Evolutionary conservation across 352 stramenopile genomes (phyloP).

Genomic region (Globisporangium acanthophoron): DNA sequence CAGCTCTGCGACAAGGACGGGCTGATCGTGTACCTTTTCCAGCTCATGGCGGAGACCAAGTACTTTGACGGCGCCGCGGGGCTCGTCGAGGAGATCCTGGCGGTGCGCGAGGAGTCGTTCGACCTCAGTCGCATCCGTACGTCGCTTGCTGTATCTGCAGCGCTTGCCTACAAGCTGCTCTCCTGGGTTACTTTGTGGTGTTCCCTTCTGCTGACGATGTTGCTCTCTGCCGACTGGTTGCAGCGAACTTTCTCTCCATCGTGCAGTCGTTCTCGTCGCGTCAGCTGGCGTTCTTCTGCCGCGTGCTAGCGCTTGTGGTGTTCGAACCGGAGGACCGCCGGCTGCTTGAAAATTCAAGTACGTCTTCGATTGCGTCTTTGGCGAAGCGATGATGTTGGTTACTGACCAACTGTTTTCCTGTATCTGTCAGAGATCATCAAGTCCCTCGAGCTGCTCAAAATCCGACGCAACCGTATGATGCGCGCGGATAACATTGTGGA

Average conservation of each 20-base stretch:
- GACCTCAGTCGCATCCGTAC: constrained; percentile 76
- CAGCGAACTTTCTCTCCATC: constrained; percentile 89
- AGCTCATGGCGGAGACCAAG: constrained; percentile 83
- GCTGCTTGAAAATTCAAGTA: constrained; percentile 88
- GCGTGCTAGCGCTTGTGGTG: constrained; percentile 92
- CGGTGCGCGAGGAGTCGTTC: constrained; percentile 73
- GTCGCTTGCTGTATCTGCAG: constrained; percentile 7
- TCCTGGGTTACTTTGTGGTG: neutral
- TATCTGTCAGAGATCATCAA: constrained; percentile 83
- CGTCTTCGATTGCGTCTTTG: constrained; percentile 4
- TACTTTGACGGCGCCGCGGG: constrained; percentile 90
- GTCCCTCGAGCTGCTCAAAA: constrained; percentile 89
- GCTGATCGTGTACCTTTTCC: constrained; percentile 92
- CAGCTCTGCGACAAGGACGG: constrained; percentile 78
- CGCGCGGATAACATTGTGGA: constrained; percentile 85
- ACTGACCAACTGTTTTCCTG: constrained; percentile 1
- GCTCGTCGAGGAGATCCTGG: constrained; percentile 92
- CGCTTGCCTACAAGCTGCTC: neutral
- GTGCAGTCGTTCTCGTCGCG: constrained; percentile 86
- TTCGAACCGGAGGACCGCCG: constrained; percentile 95
- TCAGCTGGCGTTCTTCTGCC: constrained; percentile 94
- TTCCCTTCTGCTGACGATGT: constrained; percentile 18
- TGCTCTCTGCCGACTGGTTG: neutral
- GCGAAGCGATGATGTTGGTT: neutral
- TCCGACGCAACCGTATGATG: constrained; percentile 77